These are phyloP conservation scores for Kitagawia praeruptora DNA, from an alignment of 129 eudicot species.

Conservation along the genomic window DNA sequence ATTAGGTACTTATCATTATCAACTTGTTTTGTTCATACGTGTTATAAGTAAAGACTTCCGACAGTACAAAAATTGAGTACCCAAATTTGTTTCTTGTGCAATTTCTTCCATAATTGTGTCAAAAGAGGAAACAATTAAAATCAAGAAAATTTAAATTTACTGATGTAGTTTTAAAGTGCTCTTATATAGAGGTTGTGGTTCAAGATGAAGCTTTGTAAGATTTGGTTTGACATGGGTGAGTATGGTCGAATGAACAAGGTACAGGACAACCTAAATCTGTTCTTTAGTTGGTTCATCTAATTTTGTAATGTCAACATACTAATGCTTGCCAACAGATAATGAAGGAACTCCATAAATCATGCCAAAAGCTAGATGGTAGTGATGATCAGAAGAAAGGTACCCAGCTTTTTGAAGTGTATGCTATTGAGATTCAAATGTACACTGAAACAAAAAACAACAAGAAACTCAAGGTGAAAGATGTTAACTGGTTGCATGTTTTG, in stretches of 20 bases:
- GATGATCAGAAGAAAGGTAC: conserved; percentile 99
- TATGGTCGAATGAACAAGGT: conserved; percentile 97
- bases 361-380: conserved; percentile 88
- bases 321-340: conserved; percentile 66
- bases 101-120: neutral
- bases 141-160: too few species aligned
- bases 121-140: neutral
- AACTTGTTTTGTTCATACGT: neutral
- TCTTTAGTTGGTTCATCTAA: conserved; percentile 38
- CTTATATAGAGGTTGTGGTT: conserved; percentile 83
- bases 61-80: neutral
- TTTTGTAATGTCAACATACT: conserved; percentile 48
- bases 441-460: conserved; percentile 97
- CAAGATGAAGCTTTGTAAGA: conserved; percentile 97
- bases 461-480: conserved; percentile 69
- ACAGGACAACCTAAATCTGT: conserved; percentile 48
- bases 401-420: conserved; percentile 91
- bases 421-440: conserved; percentile 96
- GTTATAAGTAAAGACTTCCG: neutral
- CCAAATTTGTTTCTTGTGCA: neutral
- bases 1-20: neutral
- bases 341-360: conserved; percentile 95
- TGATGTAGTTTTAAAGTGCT: neutral
- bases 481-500: neutral
- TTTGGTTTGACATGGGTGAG: conserved; percentile 98